Percentiles rank a stretch among this genome's conserved stretches.
phyloP scores from a whole-genome alignment of 106 monocot genomes.

The Vanilla planifolia region DNA sequence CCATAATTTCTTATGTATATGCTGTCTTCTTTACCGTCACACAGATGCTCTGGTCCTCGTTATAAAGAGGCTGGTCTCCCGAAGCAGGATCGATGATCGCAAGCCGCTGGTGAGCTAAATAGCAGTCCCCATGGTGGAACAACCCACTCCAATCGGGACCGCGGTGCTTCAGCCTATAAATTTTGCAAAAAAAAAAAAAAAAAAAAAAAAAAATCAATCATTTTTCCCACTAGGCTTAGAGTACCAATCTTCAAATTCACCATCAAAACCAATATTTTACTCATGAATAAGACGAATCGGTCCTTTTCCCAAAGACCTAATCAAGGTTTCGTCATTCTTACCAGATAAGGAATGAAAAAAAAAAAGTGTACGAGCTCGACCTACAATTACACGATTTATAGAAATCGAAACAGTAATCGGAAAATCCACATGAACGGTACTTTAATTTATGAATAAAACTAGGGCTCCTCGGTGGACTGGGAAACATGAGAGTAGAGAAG shows the following conservation, averaged over 20 bases:
- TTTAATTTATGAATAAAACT: too few species aligned
- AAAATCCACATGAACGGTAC: too few species aligned
- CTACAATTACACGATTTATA: not conserved
- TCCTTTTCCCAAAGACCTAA: not conserved
- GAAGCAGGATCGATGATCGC: conserved; percentile 72
- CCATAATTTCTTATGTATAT: not conserved
- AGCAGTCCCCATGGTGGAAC: conserved; percentile 34
- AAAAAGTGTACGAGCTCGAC: not conserved
- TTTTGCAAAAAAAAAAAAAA: not conserved
- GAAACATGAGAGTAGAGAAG: not conserved
- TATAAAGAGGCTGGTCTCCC: conserved; percentile 67
- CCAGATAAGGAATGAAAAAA: too few species aligned
- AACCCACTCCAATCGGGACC: conserved; percentile 76
- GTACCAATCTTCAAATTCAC: not conserved
- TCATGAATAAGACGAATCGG: not conserved
- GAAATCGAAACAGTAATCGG: not conserved
- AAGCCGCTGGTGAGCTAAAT: conserved; percentile 50
- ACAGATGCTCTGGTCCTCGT: conserved; percentile 47
- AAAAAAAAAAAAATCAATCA: not conserved
- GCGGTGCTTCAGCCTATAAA: conserved; percentile 46
- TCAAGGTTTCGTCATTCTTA: not conserved
- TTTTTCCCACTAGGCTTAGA: too few species aligned
- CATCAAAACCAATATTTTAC: not conserved
- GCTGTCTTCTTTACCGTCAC: conserved; percentile 43
- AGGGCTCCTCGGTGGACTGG: not conserved